Base-by-base conservation (phyloP, 176 grass and related monocot species). In the Metroxylon sagu region DNA sequence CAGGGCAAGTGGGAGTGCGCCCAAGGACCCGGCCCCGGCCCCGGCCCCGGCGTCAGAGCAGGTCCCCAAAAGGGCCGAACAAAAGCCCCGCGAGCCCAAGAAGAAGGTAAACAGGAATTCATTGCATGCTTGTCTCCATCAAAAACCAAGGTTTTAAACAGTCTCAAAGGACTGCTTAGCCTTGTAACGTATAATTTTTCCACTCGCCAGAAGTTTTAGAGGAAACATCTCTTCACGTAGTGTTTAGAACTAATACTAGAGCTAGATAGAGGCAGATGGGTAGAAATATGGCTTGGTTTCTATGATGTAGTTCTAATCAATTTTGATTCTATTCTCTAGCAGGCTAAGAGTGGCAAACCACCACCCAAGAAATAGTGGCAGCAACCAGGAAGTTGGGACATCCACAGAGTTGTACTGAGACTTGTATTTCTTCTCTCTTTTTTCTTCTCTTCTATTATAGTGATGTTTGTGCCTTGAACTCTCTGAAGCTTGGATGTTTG, bases 51-150 rank as follows among this genome's bases (percentile, higher is more conserved):
- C 0, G 1, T 73, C 90, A 28, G 84, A 95, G 79, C 68, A 67
- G 2, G 86, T 74, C 14, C 49, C 82, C 30, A 95, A 95, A 68
- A 95, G 90, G 74, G 77, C 77, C 14, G 86, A 87, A 62, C 80
- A 81, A 49, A 95, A 90, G 68, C 83, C 90, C 30, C 60, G 79
- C 25, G 90, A 84, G 50, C 61, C 80, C 15, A 95, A 87, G 65
- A 95, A 86, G 79, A 90, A 78, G 90, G 90, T 87, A 89, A 27
- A 50, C 35, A 39, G 35, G 35, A 39, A 10, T 12, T 39, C 12
- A 39, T 39, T 39, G 35, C 35, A 8, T 39, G 35, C 6, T 39
- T 2, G 35, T 39, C 35, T 39, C 7, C 35, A 10, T 39, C 35
- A 2, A 2, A 39, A 39, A 12, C 21, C 1, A 31, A 12, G 35